Conservation (phyloP, 1,284 basidiomycete genomes). For the Microbotryomycetes sp. region DNA sequence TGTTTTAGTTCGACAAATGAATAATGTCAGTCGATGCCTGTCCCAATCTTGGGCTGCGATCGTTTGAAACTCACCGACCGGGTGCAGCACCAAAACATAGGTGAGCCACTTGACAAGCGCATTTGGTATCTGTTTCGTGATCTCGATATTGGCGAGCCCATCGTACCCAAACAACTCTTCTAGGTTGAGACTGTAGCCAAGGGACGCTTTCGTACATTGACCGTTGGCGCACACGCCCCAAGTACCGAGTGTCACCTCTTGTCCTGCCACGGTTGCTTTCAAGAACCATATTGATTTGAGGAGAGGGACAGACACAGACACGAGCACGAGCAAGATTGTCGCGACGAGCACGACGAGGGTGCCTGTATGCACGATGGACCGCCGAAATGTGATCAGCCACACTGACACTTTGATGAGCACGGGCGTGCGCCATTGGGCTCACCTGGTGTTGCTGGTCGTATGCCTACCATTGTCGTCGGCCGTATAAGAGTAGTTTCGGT, state of each 20-base stretch:
- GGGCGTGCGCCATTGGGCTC: too few relatives aligned
- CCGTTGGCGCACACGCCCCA: slow-evolving; percentile 33
- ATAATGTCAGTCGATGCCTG: not conserved
- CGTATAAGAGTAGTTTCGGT: too few relatives aligned
- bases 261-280: slow-evolving; percentile 24
- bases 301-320: slow-evolving; percentile 32
- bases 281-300: slow-evolving; percentile 36
- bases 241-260: slow-evolving; percentile 25
- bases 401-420: too few relatives aligned
- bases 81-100: slow-evolving; percentile 37
- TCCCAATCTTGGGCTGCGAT: not conserved
- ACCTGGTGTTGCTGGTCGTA: slow-evolving; percentile 16
- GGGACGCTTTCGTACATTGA: slow-evolving; percentile 19
- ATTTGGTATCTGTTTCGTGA: slow-evolving; percentile 21
- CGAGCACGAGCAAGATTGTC: slow-evolving; percentile 30
- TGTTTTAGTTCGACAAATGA: not conserved
- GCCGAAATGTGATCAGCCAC: not conserved
- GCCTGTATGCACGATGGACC: slow-evolving; percentile 6
- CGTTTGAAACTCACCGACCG: slow-evolving; percentile 20
- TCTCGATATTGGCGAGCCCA: slow-evolving; percentile 2
- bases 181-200: slow-evolving; percentile 31
- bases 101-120: slow-evolving; percentile 35
- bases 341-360: slow-evolving; percentile 33
- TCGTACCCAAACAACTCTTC: slow-evolving; percentile 15
- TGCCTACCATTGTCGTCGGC: not conserved